These are phyloP conservation scores for Oenanthe sinensis DNA, from an alignment of 129 eudicot species.

Conservation along the genomic window DNA sequence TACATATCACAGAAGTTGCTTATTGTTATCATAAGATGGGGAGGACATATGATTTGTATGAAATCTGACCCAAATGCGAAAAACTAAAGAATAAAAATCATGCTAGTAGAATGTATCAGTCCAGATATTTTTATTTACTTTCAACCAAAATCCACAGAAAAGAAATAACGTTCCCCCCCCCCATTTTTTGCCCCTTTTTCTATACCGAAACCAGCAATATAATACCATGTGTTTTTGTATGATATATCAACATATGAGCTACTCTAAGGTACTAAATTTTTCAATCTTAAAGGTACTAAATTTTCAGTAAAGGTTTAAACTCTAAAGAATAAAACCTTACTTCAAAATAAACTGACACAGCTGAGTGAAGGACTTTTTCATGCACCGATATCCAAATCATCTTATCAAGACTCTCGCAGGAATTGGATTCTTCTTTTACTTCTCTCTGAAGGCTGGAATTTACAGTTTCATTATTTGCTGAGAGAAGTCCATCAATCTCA, in stretches of 20 bases:
- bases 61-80: background rate
- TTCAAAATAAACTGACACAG: constrained; percentile 51
- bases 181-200: background rate
- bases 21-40: background rate
- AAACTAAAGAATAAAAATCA: background rate
- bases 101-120: background rate
- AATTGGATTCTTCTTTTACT: constrained; percentile 23
- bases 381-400: constrained; percentile 68
- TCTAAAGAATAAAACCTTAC: constrained; percentile 32
- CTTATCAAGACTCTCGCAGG: constrained; percentile 39
- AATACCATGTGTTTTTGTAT: background rate
- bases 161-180: background rate
- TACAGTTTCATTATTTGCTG: constrained; percentile 20
- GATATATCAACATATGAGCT: background rate
- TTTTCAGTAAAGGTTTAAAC: background rate
- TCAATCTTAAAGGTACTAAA: background rate
- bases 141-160: background rate
- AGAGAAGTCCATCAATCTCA: constrained; percentile 66
- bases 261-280: background rate
- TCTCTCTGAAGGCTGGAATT: constrained; percentile 16
- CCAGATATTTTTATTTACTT: background rate
- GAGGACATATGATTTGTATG: background rate
- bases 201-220: background rate
- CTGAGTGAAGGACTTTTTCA: constrained; percentile 68
- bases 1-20: background rate